Base-by-base conservation (phyloP, 1,284 basidiomycete species). In the Polyporus tsugae region DNA sequence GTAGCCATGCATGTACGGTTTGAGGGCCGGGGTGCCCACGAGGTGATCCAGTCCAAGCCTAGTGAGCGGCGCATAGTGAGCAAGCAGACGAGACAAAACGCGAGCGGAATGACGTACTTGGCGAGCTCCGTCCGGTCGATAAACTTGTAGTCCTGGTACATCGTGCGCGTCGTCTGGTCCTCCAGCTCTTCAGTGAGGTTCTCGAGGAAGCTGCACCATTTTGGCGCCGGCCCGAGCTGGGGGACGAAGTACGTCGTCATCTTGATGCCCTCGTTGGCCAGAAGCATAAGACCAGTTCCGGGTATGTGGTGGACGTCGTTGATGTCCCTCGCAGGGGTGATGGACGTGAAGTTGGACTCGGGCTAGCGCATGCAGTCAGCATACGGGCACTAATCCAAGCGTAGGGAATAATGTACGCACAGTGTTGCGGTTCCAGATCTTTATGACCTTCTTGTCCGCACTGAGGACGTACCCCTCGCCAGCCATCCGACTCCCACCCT, bases 1-100 rank as follows among this genome's bases (percentile, higher is more conserved):
- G 89, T 97, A 99, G 61, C 98, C 98, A 81, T 99, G 98, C 97
- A 99, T 99, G 83, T 99, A 99, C 1, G 98, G 97, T 80, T 97
- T 97, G 85, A 99, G 92, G 17, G 95, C 89, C 13, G 96, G 91
- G 1, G 96, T 98, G 63, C 98, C 98, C 75, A 98, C 83, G 74
- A 99, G 94, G 79, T 98, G 95, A 73, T 96, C 92, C 79, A 99
- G 82, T n/a, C 95, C 94, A 68, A 98, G 89, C 53, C 93, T 95
- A 74, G 66, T 13, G 29, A 52, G 44, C 25, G 1, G 15, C 42
- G 15, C 25, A 44, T 36, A 13, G 15, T 29, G 4, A n/a, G 35
- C 22, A 60, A 7, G 46, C 35, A 70, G 64, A 49, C 52, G 73
- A 25, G 67, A 15, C 42, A 53, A 59, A 44, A 63, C 55, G 49